phyloP scores from a whole-genome alignment of 2,329 filamentous ascomycete genomes.

The Trichoderma hamatum region DNA sequence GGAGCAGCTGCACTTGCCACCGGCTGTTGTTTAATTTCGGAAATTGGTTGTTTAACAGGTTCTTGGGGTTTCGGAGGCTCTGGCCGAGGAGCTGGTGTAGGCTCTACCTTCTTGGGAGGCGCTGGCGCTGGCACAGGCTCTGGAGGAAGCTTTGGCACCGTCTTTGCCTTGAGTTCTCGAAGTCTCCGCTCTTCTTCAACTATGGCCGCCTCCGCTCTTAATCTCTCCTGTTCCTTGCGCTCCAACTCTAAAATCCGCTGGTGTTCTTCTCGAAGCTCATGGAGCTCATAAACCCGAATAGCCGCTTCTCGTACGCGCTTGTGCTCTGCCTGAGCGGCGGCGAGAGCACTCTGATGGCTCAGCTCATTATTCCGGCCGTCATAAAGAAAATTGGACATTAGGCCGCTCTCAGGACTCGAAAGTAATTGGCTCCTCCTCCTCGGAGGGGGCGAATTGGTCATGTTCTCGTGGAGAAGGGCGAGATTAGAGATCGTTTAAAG shows the following conservation, averaged over 20 bases:
- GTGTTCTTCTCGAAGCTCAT: constrained; percentile 51
- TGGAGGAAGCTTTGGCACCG: constrained; percentile 49
- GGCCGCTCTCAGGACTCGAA: constrained; percentile 49
- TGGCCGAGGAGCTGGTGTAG: constrained; percentile 24
- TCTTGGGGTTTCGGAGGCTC: constrained; percentile 19
- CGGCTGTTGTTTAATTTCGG: constrained; percentile 2
- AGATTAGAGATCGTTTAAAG: constrained; percentile 2
- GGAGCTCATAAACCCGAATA: constrained; percentile 51
- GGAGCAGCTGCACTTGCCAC: constrained; percentile 26
- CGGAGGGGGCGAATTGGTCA: constrained; percentile 50
- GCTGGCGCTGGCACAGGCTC: constrained; percentile 40
- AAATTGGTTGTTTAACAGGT: constrained; percentile 29
- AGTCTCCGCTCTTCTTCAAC: constrained; percentile 53
- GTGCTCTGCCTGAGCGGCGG: constrained; percentile 66
- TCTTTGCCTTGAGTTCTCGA: constrained; percentile 51
- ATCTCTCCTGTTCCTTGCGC: constrained; percentile 50
- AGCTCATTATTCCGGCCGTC: constrained; percentile 65
- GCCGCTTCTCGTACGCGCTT: constrained; percentile 62
- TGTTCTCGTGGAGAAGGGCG: constrained; percentile 32
- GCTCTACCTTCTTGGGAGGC: constrained; percentile 32
- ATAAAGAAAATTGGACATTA: constrained; percentile 63
- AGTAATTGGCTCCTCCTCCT: constrained; percentile 44
- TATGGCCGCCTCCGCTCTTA: constrained; percentile 49
- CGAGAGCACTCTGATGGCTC: constrained; percentile 66
- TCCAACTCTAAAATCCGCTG: constrained; percentile 49